phyloP scores from a whole-genome alignment of 2,329 filamentous ascomycete species.

The Xylaria sp. region DNA sequence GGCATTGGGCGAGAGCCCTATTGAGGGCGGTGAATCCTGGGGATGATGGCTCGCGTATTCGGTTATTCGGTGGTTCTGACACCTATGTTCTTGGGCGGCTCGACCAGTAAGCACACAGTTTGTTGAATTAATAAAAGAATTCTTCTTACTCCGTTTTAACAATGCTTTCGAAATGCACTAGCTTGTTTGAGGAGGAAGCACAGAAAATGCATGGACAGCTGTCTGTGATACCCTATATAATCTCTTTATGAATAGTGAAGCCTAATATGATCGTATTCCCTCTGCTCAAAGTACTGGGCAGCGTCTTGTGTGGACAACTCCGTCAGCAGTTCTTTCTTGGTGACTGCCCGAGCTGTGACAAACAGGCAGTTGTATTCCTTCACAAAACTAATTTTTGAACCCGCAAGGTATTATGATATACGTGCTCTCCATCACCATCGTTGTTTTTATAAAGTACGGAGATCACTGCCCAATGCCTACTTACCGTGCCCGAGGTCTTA shows the following conservation, averaged over 20 bases:
- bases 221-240: constrained; percentile 32
- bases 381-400: neutral
- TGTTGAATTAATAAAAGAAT: constrained; percentile 11
- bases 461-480: constrained; percentile 7
- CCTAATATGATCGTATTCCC: constrained; percentile 1
- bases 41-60: neutral
- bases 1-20: neutral
- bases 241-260: neutral
- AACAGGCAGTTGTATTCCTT: constrained; percentile 9
- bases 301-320: neutral
- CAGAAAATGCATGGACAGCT: constrained; percentile 31
- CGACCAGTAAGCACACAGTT: constrained; percentile 2
- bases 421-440: neutral
- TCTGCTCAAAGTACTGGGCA: neutral
- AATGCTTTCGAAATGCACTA: neutral
- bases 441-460: neutral
- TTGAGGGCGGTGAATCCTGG: neutral
- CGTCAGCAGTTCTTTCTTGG: neutral
- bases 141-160: neutral
- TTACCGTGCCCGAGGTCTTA: neutral
- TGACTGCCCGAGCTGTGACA: constrained; percentile 16
- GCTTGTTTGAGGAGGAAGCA: constrained; percentile 30
- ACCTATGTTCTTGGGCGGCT: neutral
- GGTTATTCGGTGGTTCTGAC: neutral
- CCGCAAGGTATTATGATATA: too few relatives aligned